phyloP scores from a whole-genome alignment of 441 rosid species.

The Erodium trifolium region DNA sequence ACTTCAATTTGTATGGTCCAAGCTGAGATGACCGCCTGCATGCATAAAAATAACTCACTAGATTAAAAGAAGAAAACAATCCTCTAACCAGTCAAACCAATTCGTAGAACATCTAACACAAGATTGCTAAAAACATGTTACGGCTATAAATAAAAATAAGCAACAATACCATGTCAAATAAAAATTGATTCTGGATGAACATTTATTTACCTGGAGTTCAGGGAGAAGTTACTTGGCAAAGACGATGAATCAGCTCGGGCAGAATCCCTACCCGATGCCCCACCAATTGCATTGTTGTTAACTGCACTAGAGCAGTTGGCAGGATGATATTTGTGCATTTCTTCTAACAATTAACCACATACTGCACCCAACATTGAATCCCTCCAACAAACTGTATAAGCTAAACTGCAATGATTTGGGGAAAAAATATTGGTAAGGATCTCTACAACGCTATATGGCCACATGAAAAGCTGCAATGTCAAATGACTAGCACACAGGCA shows the following conservation, averaged over 20 bases:
- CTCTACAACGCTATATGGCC: slow-evolving; percentile 8
- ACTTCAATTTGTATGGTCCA: slow-evolving; percentile 83
- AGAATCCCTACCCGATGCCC: slow-evolving; percentile 70
- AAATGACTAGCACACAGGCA: background rate
- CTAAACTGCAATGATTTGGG: slow-evolving; percentile 29
- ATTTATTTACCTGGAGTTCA: slow-evolving; percentile 60
- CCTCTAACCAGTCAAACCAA: background rate
- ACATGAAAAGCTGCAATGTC: background rate
- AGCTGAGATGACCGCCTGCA: slow-evolving; percentile 68
- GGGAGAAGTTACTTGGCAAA: slow-evolving; percentile 43
- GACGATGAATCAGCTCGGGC: slow-evolving; percentile 73
- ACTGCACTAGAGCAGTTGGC: slow-evolving; percentile 88
- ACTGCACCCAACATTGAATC: slow-evolving; percentile 65
- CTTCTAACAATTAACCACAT: slow-evolving; percentile 86
- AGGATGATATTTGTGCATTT: slow-evolving; percentile 97
- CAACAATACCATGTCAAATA: background rate
- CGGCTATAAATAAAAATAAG: background rate
- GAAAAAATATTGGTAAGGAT: slow-evolving; percentile 8
- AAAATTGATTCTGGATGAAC: slow-evolving; percentile 10
- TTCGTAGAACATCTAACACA: background rate
- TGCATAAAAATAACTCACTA: slow-evolving; percentile 13
- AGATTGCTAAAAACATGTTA: background rate
- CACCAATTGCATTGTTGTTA: slow-evolving; percentile 68
- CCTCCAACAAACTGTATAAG: slow-evolving; percentile 31
- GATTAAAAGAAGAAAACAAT: background rate